phyloP scores from a whole-genome alignment of 768 basidiomycete genomes.

The Plicaturopsis crispa region DNA sequence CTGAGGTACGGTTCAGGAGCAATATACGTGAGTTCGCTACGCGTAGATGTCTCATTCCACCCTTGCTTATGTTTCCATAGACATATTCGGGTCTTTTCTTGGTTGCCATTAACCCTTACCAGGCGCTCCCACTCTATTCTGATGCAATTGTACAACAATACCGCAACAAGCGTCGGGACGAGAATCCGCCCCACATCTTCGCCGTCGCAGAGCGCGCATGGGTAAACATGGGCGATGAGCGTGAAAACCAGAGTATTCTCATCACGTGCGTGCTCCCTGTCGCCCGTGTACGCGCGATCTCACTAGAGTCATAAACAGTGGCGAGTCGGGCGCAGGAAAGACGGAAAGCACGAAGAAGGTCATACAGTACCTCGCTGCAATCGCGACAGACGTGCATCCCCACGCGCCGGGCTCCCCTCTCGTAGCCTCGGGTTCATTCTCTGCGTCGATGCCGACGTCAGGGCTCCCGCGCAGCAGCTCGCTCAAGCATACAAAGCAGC shows the following conservation, averaged over 20 bases:
- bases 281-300: conserved; percentile 3
- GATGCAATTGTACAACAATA: conserved; percentile 86
- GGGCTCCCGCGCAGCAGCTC: conserved; percentile 67
- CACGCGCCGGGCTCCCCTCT: conserved; percentile 41
- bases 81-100: conserved; percentile 95
- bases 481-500: conserved; percentile 45
- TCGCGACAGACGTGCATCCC: conserved; percentile 77
- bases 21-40: conserved; percentile 68
- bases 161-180: conserved; percentile 79
- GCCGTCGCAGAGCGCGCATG: conserved; percentile 97
- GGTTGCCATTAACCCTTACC: conserved; percentile 98
- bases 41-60: conserved; percentile 2
- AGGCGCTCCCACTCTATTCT: conserved; percentile 83
- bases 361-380: conserved; percentile 97
- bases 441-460: conserved; percentile 47
- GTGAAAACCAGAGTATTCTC: conserved; percentile 95
- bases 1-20: conserved; percentile 85
- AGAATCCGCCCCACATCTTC: conserved; percentile 95
- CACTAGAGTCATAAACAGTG: conserved; percentile 38
- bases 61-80: conserved; percentile 29
- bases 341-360: conserved; percentile 99
- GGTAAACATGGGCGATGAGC: conserved; percentile 96
- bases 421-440: too few relatives aligned
- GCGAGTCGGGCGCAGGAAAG: conserved; percentile 98
- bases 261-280: conserved; percentile 71